These are phyloP conservation scores for Podospora tetraspora DNA, from an alignment of 495 filamentous ascomycete species.

Conservation along the genomic window DNA sequence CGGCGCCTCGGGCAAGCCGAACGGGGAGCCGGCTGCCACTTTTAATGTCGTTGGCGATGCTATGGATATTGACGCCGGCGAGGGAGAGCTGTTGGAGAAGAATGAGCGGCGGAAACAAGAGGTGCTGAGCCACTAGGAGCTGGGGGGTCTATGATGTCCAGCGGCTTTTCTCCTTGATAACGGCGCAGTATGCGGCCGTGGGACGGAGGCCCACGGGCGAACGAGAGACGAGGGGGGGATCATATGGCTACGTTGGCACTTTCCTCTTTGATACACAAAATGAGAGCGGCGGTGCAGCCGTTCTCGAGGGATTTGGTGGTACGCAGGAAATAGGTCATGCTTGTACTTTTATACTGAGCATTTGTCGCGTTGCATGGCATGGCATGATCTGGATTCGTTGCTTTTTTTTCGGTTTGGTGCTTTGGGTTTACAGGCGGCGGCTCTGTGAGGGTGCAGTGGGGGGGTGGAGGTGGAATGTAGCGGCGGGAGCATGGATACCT, in stretches of 20 bases:
- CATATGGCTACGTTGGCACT: neutral
- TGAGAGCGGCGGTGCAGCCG: neutral
- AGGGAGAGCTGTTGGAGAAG: constrained; percentile 5
- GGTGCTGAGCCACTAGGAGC: constrained; percentile 29
- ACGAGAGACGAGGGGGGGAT: neutral
- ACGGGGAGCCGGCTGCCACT: neutral
- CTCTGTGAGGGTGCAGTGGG: neutral
- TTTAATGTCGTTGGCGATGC: neutral
- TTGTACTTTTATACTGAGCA: neutral
- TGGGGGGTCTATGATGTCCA: neutral
- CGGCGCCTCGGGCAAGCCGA: neutral
- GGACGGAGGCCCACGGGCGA: neutral
- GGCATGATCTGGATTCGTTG: neutral
- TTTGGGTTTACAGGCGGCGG: neutral
- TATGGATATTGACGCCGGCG: constrained; percentile 14
- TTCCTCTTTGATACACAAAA: neutral
- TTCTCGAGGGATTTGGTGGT: neutral
- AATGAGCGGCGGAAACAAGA: constrained; percentile 22
- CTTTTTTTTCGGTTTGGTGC: neutral
- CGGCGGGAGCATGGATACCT: neutral
- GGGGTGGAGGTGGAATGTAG: neutral
- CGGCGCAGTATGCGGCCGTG: too few relatives aligned
- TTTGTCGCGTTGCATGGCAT: neutral
- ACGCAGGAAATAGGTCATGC: neutral
- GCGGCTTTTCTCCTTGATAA: neutral